These are phyloP conservation scores for Selaginella tamariscina DNA, from an alignment of 75 land plant genomes.

Conservation along the genomic window DNA sequence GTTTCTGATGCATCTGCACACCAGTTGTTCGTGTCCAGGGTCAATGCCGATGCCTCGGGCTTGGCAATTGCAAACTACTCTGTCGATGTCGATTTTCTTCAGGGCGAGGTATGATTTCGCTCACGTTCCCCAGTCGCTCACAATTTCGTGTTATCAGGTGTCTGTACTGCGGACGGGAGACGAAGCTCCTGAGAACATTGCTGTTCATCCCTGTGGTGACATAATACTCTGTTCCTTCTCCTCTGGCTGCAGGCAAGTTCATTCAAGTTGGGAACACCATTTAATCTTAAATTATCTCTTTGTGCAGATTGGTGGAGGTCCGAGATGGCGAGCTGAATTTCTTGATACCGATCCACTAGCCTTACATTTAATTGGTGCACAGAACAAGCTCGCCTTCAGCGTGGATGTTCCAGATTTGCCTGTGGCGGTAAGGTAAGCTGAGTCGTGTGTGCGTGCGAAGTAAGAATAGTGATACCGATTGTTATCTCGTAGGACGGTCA, in stretches of 20 bases:
- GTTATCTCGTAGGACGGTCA: constrained; percentile 99
- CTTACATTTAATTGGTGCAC: constrained; percentile 54
- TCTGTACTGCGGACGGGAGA: neutral
- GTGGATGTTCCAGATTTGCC: constrained; percentile 66
- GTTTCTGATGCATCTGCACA: neutral
- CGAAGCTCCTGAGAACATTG: neutral
- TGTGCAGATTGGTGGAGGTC: neutral
- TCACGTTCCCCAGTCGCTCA: neutral
- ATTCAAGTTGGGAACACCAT: too few relatives aligned
- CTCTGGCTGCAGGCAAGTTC: neutral
- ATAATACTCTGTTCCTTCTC: neutral
- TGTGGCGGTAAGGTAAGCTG: constrained; percentile 72
- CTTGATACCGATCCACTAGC: constrained; percentile 27
- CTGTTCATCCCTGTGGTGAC: neutral
- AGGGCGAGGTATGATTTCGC: neutral
- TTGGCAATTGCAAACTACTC: neutral
- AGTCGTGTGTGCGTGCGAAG: too few relatives aligned
- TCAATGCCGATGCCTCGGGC: neutral
- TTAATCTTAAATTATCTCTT: too few relatives aligned
- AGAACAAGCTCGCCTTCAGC: constrained; percentile 62
- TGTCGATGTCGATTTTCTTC: neutral
- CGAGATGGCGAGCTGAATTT: neutral
- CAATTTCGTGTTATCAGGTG: neutral
- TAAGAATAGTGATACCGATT: too few relatives aligned
- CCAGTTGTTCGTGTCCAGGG: neutral